These are phyloP conservation scores for Anaeromyces robustus DNA, from an alignment of 192 early-diverging fungal species.

Conservation along the genomic window DNA sequence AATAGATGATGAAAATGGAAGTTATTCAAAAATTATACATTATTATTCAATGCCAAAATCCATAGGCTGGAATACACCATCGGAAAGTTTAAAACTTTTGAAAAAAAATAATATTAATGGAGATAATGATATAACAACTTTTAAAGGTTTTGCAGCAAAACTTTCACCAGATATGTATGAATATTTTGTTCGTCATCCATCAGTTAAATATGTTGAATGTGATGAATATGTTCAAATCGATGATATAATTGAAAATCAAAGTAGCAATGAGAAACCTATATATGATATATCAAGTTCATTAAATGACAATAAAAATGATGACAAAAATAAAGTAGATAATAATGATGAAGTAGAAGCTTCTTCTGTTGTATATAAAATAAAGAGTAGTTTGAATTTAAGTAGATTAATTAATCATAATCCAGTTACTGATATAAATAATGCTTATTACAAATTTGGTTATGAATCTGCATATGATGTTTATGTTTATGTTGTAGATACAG, in stretches of 20 bases:
- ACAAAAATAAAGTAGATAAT: not conserved
- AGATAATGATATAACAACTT: too few species aligned
- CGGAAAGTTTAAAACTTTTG: not conserved
- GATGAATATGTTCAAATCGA: not conserved
- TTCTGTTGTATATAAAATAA: not conserved
- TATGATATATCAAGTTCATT: too few species aligned
- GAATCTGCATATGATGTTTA: not conserved
- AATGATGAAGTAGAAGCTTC: not conserved
- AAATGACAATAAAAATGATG: not conserved
- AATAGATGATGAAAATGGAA: not conserved
- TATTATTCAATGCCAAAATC: not conserved
- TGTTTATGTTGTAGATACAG: conserved; percentile 29
- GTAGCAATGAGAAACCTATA: not conserved
- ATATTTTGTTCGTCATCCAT: not conserved
- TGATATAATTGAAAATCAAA: not conserved
- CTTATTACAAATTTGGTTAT: not conserved
- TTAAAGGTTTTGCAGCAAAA: not conserved
- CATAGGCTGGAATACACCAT: not conserved
- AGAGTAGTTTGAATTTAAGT: not conserved
- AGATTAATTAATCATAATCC: not conserved
- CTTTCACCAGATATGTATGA: not conserved
- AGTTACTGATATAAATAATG: not conserved
- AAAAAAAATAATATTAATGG: not conserved
- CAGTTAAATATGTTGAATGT: not conserved
- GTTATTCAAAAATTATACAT: not conserved